A percentile compares a stretch with the other conserved stretches of the same genome.
phyloP scores from a whole-genome alignment of 352 stramenopile species.

The Pythium periplocum region DNA sequence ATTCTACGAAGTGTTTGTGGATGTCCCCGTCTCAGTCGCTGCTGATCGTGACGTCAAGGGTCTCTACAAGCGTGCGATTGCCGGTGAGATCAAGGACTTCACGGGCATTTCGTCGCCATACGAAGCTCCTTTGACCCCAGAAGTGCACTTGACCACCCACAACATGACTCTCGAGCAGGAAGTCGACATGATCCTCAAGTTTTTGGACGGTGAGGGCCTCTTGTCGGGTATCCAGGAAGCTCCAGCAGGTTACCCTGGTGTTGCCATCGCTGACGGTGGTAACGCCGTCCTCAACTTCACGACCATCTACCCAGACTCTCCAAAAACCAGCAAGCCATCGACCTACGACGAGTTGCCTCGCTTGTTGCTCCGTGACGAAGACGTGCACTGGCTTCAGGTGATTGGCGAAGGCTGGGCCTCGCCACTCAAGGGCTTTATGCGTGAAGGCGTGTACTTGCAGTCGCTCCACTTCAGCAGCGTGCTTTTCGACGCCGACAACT shows the following conservation, averaged over 20 bases:
- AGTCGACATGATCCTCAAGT: slow-evolving; percentile 55
- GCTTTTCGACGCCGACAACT: slow-evolving; percentile 94
- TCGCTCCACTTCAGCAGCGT: slow-evolving; percentile 97
- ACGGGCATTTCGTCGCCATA: slow-evolving; percentile 98
- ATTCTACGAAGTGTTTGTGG: slow-evolving; percentile 99
- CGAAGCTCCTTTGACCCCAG: slow-evolving; percentile 90
- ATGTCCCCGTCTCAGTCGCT: slow-evolving; percentile 95
- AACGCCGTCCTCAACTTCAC: slow-evolving; percentile 65
- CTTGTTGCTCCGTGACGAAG: slow-evolving; percentile 95
- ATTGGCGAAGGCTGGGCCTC: slow-evolving; percentile 96
- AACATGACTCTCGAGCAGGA: slow-evolving; percentile 92
- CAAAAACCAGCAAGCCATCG: slow-evolving; percentile 15
- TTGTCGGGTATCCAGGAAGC: slow-evolving; percentile 52
- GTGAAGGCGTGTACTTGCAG: slow-evolving; percentile 95
- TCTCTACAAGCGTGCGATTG: slow-evolving; percentile 90
- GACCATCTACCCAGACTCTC: slow-evolving; percentile 50
- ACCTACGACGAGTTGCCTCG: slow-evolving; percentile 74
- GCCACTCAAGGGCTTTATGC: slow-evolving; percentile 96
- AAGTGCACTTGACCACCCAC: slow-evolving; percentile 95
- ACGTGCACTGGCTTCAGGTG: slow-evolving; percentile 98
- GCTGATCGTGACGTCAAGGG: slow-evolving; percentile 97
- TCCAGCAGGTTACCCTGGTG: slow-evolving; percentile 57
- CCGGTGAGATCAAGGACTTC: slow-evolving; percentile 98
- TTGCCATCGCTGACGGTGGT: slow-evolving; percentile 85
- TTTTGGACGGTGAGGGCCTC: slow-evolving; percentile 52